phyloP scores from a whole-genome alignment of 306 rosid genomes.

The Phaseolus lunatus region DNA sequence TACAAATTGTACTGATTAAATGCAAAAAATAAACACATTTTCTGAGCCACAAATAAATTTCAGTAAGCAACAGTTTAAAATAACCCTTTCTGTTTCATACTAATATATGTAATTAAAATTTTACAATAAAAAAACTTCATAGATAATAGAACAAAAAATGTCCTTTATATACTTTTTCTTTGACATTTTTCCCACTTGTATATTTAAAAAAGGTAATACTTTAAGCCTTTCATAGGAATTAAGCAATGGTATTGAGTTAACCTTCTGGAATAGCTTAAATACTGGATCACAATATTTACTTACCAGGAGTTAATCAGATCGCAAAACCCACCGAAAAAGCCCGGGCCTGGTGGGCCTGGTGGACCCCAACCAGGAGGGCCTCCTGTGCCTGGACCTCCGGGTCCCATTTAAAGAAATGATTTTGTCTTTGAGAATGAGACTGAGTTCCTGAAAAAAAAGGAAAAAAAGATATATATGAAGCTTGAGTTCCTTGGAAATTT shows the following conservation, averaged over 20 bases:
- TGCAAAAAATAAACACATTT: background rate
- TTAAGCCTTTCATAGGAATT: background rate
- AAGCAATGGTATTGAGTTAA: background rate
- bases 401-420: slow-evolving; percentile 39
- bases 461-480: background rate
- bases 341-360: slow-evolving; percentile 45
- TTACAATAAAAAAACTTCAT: background rate
- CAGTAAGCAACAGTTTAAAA: no score
- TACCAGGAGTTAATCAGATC: slow-evolving; percentile 59
- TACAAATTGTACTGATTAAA: background rate
- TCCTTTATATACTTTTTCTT: background rate
- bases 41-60: no score
- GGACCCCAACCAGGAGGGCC: slow-evolving; percentile 56
- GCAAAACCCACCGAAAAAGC: slow-evolving; percentile 56
- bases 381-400: slow-evolving; percentile 47
- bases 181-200: no score
- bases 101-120: background rate
- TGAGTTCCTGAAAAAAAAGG: background rate
- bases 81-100: background rate
- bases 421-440: background rate
- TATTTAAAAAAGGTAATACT: background rate
- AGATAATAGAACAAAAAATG: background rate
- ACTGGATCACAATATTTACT: slow-evolving; percentile 3
- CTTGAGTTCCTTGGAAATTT: slow-evolving; percentile 18
- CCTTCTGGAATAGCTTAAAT: background rate